A percentile compares a stretch with the other conserved stretches of the same genome.
phyloP scores from a whole-genome alignment of 208 protist species.

The Angomonas desouzai region DNA sequence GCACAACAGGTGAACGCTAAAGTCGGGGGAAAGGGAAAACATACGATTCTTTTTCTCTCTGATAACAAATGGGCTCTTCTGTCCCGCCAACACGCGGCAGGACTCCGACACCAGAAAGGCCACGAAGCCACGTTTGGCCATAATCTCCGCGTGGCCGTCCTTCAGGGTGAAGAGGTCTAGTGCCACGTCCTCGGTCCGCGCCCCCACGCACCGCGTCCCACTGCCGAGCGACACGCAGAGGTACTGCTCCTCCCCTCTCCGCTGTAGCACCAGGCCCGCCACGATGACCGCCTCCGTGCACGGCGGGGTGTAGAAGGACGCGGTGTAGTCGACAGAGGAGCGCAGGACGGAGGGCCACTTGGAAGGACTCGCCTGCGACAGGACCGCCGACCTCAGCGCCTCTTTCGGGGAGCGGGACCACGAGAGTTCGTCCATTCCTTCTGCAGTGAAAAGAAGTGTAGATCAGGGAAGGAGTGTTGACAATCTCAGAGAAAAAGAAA shows the following conservation, averaged over 20 bases:
- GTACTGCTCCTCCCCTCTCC: constrained; percentile 21
- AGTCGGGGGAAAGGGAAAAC: constrained; percentile 26
- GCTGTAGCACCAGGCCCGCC: background rate
- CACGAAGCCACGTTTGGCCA: constrained; percentile 72
- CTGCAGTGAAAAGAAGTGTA: constrained; percentile 15
- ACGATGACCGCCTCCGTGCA: background rate
- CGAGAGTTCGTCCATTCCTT: background rate
- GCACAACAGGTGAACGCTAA: constrained; percentile 60
- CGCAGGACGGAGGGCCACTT: background rate
- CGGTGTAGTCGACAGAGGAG: background rate
- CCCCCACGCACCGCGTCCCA: constrained; percentile 66
- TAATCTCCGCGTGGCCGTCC: constrained; percentile 86
- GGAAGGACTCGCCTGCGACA: background rate
- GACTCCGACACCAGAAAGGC: constrained; percentile 58
- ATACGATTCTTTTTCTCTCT: background rate
- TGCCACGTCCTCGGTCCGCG: constrained; percentile 1
- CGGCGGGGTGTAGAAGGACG: background rate
- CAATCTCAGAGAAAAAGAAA: constrained; percentile 7
- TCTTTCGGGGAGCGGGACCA: constrained; percentile 9
- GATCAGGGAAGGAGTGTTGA: too few relatives aligned
- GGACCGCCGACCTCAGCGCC: background rate
- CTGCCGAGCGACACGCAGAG: constrained; percentile 76
- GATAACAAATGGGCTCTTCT: background rate
- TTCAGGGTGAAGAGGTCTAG: constrained; percentile 28
- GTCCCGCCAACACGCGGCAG: background rate